These are phyloP conservation scores for Apostasia shenzhenica DNA, from an alignment of 106 monocot genomes.

Conservation along the genomic window DNA sequence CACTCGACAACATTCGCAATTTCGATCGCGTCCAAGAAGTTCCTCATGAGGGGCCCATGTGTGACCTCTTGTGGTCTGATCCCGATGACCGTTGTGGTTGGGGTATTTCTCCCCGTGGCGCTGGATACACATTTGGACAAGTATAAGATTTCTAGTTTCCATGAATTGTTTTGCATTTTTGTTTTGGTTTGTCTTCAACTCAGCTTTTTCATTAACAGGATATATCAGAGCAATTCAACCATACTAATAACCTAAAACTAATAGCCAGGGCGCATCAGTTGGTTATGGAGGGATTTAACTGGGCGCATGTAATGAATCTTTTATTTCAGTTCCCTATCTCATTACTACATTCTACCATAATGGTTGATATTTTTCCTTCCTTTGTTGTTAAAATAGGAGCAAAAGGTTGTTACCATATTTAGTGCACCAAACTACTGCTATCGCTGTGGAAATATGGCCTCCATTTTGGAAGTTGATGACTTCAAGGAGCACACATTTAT, in stretches of 20 bases:
- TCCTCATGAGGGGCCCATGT: conserved; percentile 91
- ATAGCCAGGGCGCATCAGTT: conserved; percentile 99
- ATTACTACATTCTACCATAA: background rate
- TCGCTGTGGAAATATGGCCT: conserved; percentile 98
- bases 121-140: conserved; percentile 91
- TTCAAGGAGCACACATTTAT: conserved; percentile 96
- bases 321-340: conserved; percentile 2
- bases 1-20: conserved; percentile 72
- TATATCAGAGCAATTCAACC: conserved; percentile 99
- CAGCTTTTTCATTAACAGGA: conserved; percentile 45
- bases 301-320: conserved; percentile 74
- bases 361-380: background rate
- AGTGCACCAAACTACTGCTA: conserved; percentile 99
- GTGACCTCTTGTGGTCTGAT: conserved; percentile 86
- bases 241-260: conserved; percentile 88
- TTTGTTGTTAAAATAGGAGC: conserved; percentile 48
- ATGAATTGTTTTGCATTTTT: background rate
- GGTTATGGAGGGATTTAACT: conserved; percentile 99
- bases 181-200: background rate
- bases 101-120: conserved; percentile 90
- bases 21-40: conserved; percentile 94
- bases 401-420: conserved; percentile 99
- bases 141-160: conserved; percentile 8
- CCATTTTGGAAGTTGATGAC: conserved; percentile 99
- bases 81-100: conserved; percentile 89